Base-by-base conservation (phyloP, 176 grass and related monocot species). In the Pharus latifolius region DNA sequence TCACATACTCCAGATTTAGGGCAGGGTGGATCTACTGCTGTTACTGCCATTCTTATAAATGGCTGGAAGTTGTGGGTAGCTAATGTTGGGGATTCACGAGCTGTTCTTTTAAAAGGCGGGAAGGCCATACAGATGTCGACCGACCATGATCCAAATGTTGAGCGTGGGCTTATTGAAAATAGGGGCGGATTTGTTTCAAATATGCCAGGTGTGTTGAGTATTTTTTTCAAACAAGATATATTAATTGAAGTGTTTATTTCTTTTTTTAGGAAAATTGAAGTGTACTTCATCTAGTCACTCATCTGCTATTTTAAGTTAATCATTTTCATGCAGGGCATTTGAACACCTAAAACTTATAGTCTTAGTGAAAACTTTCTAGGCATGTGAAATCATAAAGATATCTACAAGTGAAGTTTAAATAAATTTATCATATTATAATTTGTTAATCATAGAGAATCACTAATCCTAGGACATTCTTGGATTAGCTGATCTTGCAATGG, bases 181-280 rank as follows among this genome's bases (percentile, higher is more conserved):
- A 92, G 67, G 55, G 92, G 88, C 64, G 88, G 92, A 32, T 96
- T 96, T 77, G 92, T 96, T 77, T 96, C 92, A 38, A 96, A 96
- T 45, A 84, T 92, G 77, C 92, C 88, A 89, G 92, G 92, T 92
- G 62, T 28, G 48, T 23, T 31, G 24, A 35, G n/a, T 20, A 20
- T 20, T 26, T 54, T 32, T 12, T n/a, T 18, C 6, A 22, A 49
- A 53, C 9, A 31, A 6, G 0, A 1, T 61, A 53, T 25, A 24
- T 65, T 75, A 23, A 75, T 62, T 48, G 58, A 48, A 68, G 67
- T 62, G 29, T 10, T 53, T 2, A 12, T 3, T 24, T 38, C 35
- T 9, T 38, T 38, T 5, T 38, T 4, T 38, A 38, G 35, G 4
- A 38, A 38, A 23, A 75, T 62, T 48, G 58, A 48, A 68, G 67